Percentiles rank a stretch among this genome's conserved stretches.
Evolutionary conservation across 2,329 filamentous ascomycete genomes (phyloP).

Genomic region (Fusarium oxysporum): DNA sequence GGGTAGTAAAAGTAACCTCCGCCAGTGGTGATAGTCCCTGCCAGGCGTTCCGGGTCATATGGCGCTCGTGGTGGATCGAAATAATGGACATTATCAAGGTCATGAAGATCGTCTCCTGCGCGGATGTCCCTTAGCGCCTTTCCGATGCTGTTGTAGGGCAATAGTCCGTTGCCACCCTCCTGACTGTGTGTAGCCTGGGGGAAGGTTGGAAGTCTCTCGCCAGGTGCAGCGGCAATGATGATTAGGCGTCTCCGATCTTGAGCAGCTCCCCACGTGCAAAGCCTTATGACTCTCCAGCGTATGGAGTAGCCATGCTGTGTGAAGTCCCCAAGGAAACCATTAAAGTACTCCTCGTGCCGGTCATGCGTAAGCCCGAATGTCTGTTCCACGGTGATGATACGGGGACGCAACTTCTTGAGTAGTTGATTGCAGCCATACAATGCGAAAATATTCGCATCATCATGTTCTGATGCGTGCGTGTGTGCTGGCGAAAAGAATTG

Average conservation of each 20-base stretch:
- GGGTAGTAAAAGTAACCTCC: slow-evolving; percentile 74
- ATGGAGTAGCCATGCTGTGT: slow-evolving; percentile 75
- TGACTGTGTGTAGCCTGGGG: slow-evolving; percentile 70
- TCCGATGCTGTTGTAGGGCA: slow-evolving; percentile 58
- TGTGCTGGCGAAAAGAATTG: slow-evolving; percentile 81
- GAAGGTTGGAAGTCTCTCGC: slow-evolving; percentile 75
- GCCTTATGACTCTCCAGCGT: slow-evolving; percentile 71
- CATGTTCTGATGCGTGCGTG: slow-evolving; percentile 73
- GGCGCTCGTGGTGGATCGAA: slow-evolving; percentile 48
- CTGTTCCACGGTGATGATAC: slow-evolving; percentile 82
- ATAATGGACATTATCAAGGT: slow-evolving; percentile 46
- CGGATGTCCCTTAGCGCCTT: slow-evolving; percentile 55
- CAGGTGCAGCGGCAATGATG: slow-evolving; percentile 72
- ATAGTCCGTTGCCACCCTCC: slow-evolving; percentile 49
- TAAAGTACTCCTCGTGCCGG: slow-evolving; percentile 66
- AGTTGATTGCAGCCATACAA: slow-evolving; percentile 66
- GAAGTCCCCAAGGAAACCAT: slow-evolving; percentile 71
- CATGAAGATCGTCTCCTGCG: slow-evolving; percentile 54
- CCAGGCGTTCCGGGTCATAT: slow-evolving; percentile 62
- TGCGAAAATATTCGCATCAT: slow-evolving; percentile 75
- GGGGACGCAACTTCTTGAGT: slow-evolving; percentile 68
- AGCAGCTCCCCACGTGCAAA: slow-evolving; percentile 63
- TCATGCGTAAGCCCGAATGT: slow-evolving; percentile 74
- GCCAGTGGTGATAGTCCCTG: slow-evolving; percentile 72
- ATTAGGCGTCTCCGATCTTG: slow-evolving; percentile 64